phyloP scores from a whole-genome alignment of 176 grass and related monocot genomes.

The Triticum turgidum region DNA sequence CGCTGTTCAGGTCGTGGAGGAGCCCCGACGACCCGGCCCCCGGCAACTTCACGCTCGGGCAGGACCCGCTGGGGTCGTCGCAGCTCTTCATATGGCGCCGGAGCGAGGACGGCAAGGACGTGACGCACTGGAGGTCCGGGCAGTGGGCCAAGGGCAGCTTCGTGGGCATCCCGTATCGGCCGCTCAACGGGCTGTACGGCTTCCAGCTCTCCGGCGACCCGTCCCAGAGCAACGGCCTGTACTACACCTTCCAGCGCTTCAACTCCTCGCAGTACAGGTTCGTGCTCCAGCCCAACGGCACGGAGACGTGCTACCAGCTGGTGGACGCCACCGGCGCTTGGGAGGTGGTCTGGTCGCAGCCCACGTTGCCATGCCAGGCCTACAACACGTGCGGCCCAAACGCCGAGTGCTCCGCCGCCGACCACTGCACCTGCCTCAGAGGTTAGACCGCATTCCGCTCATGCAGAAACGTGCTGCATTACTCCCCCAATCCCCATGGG shows the following conservation, averaged over 20 bases:
- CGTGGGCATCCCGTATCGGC: conserved; percentile 40
- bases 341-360: conserved; percentile 61
- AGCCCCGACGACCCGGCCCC: conserved; percentile 37
- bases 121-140: conserved; percentile 43
- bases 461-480: too few species aligned
- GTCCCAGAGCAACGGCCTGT: not conserved
- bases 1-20: conserved; percentile 61
- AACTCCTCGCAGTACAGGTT: conserved; percentile 42
- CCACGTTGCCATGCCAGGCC: conserved; percentile 41
- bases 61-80: conserved; percentile 54
- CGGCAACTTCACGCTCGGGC: conserved; percentile 58
- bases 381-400: conserved; percentile 76
- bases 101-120: not conserved
- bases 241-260: conserved; percentile 31
- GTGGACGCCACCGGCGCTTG: conserved; percentile 24
- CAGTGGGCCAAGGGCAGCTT: conserved; percentile 44
- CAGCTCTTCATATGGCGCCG: conserved; percentile 61
- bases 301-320: conserved; percentile 53
- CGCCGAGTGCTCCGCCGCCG: conserved; percentile 40
- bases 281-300: conserved; percentile 44
- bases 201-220: conserved; percentile 43
- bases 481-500: too few species aligned
- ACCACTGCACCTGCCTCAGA: conserved; percentile 52
- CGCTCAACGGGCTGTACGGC: conserved; percentile 44
- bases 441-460: not conserved